A percentile compares a stretch with the other conserved stretches of the same genome.
Conservation (phyloP, 2,329 filamentous ascomycete species). For the Calonectria multiphialidica region DNA sequence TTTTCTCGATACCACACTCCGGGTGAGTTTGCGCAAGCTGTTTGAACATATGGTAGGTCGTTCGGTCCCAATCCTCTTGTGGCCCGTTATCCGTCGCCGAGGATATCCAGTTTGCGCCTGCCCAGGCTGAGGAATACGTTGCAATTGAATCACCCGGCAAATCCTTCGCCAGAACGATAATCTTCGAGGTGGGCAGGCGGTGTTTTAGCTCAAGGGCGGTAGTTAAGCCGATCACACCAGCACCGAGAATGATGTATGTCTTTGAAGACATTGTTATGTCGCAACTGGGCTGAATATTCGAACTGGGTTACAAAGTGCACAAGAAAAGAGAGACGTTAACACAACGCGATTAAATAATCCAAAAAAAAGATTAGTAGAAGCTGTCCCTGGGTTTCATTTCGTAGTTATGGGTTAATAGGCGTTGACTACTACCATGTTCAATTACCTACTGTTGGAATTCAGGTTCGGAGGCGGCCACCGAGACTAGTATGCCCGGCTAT, state of each 20-base stretch:
- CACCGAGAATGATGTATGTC: slow-evolving; percentile 52
- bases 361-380: too few relatives aligned
- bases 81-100: slow-evolving; percentile 60
- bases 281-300: not conserved
- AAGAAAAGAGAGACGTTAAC: too few relatives aligned
- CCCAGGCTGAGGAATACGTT: slow-evolving; percentile 86
- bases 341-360: too few relatives aligned
- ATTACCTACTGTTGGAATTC: too few relatives aligned
- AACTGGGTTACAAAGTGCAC: too few relatives aligned
- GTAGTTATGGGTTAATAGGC: too few relatives aligned
- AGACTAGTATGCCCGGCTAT: too few relatives aligned
- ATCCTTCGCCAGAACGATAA: slow-evolving; percentile 81
- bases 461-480: not conserved
- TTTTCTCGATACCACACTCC: slow-evolving; percentile 68
- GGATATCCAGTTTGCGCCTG: slow-evolving; percentile 76
- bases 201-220: slow-evolving; percentile 69
- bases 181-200: slow-evolving; percentile 52
- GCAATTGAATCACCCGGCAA: slow-evolving; percentile 89
- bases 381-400: too few relatives aligned
- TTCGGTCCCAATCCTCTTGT: slow-evolving; percentile 30
- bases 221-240: slow-evolving; percentile 73
- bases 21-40: slow-evolving; percentile 48
- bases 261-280: not conserved
- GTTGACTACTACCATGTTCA: too few relatives aligned
- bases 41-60: slow-evolving; percentile 32